Percentiles rank a stretch among this genome's conserved stretches.
phyloP scores from a whole-genome alignment of 2,329 filamentous ascomycete genomes.

The Bertia moriformis region DNA sequence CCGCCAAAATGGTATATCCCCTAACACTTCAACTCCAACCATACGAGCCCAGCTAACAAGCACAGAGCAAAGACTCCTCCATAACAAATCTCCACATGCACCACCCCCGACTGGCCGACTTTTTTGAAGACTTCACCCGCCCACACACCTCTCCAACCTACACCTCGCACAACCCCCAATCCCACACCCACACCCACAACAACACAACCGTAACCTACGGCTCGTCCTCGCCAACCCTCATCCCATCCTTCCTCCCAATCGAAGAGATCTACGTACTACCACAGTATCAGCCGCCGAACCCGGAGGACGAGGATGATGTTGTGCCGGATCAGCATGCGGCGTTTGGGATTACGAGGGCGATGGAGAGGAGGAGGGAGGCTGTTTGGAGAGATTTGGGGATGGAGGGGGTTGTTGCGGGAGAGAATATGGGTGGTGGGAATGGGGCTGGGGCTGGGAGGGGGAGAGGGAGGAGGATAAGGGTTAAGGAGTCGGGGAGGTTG shows the following conservation, averaged over 20 bases:
- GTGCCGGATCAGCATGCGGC: constrained; percentile 54
- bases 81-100: constrained; percentile 1
- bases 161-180: background rate
- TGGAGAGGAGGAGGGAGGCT: constrained; percentile 33
- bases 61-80: constrained; percentile 1
- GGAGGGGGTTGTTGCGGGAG: constrained; percentile 27
- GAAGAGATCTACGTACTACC: constrained; percentile 47
- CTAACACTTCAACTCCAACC: background rate
- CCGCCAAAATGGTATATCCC: constrained; percentile 1
- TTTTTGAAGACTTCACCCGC: constrained; percentile 1
- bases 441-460: constrained; percentile 1
- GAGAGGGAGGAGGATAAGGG: constrained; percentile 4
- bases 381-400: constrained; percentile 45
- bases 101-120: background rate
- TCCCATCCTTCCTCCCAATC: constrained; percentile 19
- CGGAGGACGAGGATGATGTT: constrained; percentile 53
- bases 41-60: background rate
- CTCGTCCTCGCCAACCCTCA: background rate
- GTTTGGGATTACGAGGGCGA: constrained; percentile 49
- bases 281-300: constrained; percentile 47
- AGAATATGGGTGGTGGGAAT: constrained; percentile 5
- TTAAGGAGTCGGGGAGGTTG: constrained; percentile 11
- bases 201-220: background rate
- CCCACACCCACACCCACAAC: background rate
- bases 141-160: background rate